Conservation (phyloP, 331 rosid genomes). For the Stylosanthes scabra region DNA sequence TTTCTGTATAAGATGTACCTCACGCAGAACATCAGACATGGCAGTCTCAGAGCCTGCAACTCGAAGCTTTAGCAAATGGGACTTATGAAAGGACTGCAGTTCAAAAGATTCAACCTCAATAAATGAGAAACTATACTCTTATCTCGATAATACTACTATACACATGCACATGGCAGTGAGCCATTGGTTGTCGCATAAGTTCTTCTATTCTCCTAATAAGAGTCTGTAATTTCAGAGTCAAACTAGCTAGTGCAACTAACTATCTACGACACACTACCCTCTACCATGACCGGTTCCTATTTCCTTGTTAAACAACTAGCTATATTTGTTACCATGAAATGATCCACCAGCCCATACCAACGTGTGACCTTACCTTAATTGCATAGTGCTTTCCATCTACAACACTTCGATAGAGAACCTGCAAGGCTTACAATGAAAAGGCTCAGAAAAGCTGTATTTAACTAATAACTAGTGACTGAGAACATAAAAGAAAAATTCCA, state of each 20-base stretch:
- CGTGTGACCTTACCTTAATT: conserved; percentile 66
- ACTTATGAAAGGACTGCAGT: conserved; percentile 87
- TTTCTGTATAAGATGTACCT: conserved; percentile 54
- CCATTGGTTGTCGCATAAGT: conserved; percentile 23
- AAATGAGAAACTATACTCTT: conserved; percentile 14
- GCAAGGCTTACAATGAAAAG: conserved; percentile 39
- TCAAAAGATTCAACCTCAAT: conserved; percentile 29
- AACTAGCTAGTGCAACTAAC: conserved; percentile 37
- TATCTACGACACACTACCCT: conserved; percentile 16
- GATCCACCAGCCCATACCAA: conserved; percentile 11
- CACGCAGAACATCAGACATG: conserved; percentile 96
- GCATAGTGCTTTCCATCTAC: conserved; percentile 81
- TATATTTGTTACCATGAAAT: conserved; percentile 14
- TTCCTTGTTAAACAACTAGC: background rate
- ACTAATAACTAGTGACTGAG: conserved; percentile 1
- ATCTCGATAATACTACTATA: conserved; percentile 22
- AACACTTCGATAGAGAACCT: conserved; percentile 76
- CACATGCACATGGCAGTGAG: conserved; percentile 33
- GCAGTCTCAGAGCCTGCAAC: conserved; percentile 98
- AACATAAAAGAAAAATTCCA: conserved; percentile 24
- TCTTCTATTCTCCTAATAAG: conserved; percentile 21
- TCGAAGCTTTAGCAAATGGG: conserved; percentile 87
- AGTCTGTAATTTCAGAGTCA: conserved; percentile 9
- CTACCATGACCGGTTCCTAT: background rate
- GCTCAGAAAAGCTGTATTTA: conserved; percentile 25